Evolutionary conservation across 2,329 filamentous ascomycete species (phyloP).

Genomic region (Cytospora mali): DNA sequence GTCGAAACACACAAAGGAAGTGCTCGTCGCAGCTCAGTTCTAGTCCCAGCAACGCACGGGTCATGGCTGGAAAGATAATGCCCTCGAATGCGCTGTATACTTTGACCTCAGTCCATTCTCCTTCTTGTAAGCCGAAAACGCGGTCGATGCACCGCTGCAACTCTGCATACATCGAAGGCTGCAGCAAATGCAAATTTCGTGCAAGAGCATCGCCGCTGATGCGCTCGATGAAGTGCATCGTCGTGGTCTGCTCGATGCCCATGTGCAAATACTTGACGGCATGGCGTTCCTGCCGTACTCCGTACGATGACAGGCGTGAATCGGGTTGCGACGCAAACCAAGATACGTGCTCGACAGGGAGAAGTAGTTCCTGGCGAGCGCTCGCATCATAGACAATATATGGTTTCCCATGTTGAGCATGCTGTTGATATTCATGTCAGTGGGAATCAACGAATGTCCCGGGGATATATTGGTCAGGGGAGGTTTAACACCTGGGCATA

Average conservation of each 20-base stretch:
- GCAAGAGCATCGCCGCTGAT: constrained; percentile 8
- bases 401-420: constrained; percentile 1
- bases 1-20: not conserved
- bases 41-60: not conserved
- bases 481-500: too few relatives aligned
- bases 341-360: constrained; percentile 5
- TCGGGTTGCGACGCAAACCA: constrained; percentile 5
- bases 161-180: constrained; percentile 7
- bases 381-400: constrained; percentile 7
- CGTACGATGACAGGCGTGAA: not conserved
- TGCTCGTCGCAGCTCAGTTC: constrained; percentile 2
- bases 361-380: constrained; percentile 3
- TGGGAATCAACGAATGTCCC: not conserved
- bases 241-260: not conserved
- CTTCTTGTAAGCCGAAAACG: not conserved
- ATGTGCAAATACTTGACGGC: constrained; percentile 4
- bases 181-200: constrained; percentile 1
- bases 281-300: constrained; percentile 7
- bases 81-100: not conserved
- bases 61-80: not conserved
- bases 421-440: not conserved
- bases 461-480: not conserved
- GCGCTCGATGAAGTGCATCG: not conserved
- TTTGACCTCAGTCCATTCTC: constrained; percentile 1
- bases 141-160: constrained; percentile 1